A percentile compares a stretch with the other conserved stretches of the same genome.
phyloP scores from a whole-genome alignment of 2,329 filamentous ascomycete genomes.

The Diaporthe citriasiana region DNA sequence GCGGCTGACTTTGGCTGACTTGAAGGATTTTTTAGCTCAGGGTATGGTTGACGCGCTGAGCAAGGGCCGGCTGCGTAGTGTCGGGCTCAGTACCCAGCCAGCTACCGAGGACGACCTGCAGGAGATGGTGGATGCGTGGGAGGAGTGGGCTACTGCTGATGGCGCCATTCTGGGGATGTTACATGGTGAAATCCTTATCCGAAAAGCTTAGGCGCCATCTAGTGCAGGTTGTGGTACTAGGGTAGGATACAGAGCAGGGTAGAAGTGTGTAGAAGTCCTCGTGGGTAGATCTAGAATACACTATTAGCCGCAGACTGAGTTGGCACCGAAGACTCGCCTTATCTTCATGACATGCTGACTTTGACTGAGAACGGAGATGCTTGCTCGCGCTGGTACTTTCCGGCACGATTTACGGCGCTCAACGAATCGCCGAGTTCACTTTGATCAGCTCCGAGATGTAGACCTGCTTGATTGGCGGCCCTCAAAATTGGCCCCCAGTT shows the following conservation, averaged over 20 bases:
- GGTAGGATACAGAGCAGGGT: neutral
- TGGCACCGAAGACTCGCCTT: neutral
- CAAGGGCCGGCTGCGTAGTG: constrained; percentile 45
- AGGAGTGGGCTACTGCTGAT: constrained; percentile 47
- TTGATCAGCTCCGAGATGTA: neutral
- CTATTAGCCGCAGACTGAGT: neutral
- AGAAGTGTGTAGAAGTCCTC: neutral
- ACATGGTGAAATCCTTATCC: constrained; percentile 47
- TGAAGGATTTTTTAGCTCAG: constrained; percentile 42
- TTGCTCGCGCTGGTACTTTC: neutral
- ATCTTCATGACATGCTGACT: neutral
- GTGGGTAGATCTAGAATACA: neutral
- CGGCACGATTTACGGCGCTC: neutral
- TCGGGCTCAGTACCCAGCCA: constrained; percentile 42
- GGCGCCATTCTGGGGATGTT: constrained; percentile 47
- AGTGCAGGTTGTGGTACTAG: neutral
- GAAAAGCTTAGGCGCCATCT: constrained; percentile 42
- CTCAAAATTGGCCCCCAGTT: neutral
- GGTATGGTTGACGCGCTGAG: constrained; percentile 43
- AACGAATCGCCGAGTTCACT: neutral
- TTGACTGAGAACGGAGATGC: neutral
- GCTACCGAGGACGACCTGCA: constrained; percentile 46
- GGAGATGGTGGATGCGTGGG: constrained; percentile 48
- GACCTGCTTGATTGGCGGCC: neutral
- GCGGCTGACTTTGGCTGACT: neutral